Evolutionary conservation across 345 rosid genomes (phyloP), one percentile per base, ranked within the genome.

Genomic region (Rhodamnia argentea): DNA sequence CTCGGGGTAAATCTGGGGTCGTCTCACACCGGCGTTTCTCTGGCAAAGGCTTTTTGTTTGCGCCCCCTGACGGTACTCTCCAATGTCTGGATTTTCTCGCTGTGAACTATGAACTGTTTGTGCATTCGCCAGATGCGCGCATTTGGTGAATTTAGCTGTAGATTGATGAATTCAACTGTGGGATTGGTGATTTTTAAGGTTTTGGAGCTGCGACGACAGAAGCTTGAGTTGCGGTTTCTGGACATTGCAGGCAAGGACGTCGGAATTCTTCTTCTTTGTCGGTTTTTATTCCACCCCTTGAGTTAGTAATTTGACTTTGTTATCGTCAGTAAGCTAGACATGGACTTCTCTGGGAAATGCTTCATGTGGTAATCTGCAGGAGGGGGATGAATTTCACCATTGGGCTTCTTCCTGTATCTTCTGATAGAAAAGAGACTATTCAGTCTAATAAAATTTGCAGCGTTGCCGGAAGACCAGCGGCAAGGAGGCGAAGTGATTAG

Each of bases 1-100:
- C 91, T 97, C 20, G 99, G 98, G 26, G 92, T 95, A 22, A 97
- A 97, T 90, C 86, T 97, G 93, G 98, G 98, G 7, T 85, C 90
- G 78, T 93, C 96, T 88, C 90, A 93, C 84, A 95, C 92, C 24
- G 98, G 97, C 87, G 85, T 97, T 85, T 98, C 98, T 20, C 84
- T 50, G 93, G 97, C 90, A 93, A 96, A 87, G 92, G 98, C 85
- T 96, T 90, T 91, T 84, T 0, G 92, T 40, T 57, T 93, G 86
- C 90, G 96, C 70, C 98, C 98, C 1, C 93, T 90, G 50, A 91
- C 93, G 91, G 98, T 97, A 89, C 52, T 22, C 51, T 44, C 4
- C 12, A 5, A 44, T 27, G 53, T 37, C 8, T 4, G 4, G 55
- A 14, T 50, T 57, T 1, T 37, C 26, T 78, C 55, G 42, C 52